Conservation (phyloP, 2,329 filamentous ascomycete genomes). For the Pseudogymnoascus sp. region DNA sequence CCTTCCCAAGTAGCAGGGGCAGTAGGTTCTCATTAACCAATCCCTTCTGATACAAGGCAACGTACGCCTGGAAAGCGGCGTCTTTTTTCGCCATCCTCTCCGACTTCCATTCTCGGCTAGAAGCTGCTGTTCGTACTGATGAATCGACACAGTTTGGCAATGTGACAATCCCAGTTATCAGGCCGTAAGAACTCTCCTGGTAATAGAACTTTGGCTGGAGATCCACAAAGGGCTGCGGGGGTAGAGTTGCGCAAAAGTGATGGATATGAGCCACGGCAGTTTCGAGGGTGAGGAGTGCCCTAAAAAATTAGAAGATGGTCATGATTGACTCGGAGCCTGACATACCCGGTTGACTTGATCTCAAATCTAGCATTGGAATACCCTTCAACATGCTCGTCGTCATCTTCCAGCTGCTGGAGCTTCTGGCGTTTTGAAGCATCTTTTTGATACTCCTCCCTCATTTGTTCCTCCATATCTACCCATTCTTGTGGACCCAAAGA, state of each 20-base stretch:
- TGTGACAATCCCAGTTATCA: slow-evolving; percentile 51
- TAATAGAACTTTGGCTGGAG: slow-evolving; percentile 59
- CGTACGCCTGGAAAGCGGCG: slow-evolving; percentile 73
- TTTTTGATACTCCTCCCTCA: slow-evolving; percentile 43
- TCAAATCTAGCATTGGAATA: slow-evolving; percentile 24
- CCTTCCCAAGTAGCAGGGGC: slow-evolving; percentile 43
- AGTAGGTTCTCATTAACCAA: slow-evolving; percentile 72
- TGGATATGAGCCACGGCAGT: slow-evolving; percentile 69
- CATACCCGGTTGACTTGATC: slow-evolving; percentile 36
- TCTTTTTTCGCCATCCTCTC: slow-evolving; percentile 70
- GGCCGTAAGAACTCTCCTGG: slow-evolving; percentile 25
- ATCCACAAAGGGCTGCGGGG: slow-evolving; percentile 51
- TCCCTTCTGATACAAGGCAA: slow-evolving; percentile 57
- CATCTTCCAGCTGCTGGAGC: slow-evolving; percentile 17
- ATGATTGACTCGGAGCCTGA: slow-evolving; percentile 8
- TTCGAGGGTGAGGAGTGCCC: slow-evolving; percentile 62
- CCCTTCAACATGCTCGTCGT: slow-evolving; percentile 28
- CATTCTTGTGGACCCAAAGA: slow-evolving; percentile 42
- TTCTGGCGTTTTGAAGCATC: slow-evolving; percentile 22
- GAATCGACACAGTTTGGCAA: slow-evolving; percentile 64
- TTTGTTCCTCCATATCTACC: slow-evolving; percentile 59
- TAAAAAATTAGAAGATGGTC: slow-evolving; percentile 21
- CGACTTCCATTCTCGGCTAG: slow-evolving; percentile 53
- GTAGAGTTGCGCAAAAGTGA: slow-evolving; percentile 66
- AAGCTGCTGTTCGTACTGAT: slow-evolving; percentile 45